Evolutionary conservation across 345 rosid species (phyloP), one percentile per base, ranked within the genome.

Genomic region (Moricandia arvensis): DNA sequence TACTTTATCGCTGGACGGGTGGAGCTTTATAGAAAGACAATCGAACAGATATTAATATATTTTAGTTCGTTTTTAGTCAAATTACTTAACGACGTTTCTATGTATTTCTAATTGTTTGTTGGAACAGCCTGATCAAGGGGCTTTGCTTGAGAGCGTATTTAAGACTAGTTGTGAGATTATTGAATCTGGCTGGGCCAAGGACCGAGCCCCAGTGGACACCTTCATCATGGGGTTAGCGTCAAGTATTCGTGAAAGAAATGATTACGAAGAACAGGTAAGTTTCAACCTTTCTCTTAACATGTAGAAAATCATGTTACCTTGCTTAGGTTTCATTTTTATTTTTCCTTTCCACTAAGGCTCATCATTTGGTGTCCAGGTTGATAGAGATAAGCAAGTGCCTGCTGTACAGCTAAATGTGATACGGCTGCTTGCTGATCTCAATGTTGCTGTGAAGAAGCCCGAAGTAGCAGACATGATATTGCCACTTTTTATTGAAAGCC

Each of bases 381-480:
- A 89, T 74, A 88, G 82, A 82, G 94, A 90, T 76, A 90, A 91
- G 71, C 94, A 86, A 76, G 89, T 86, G 76, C 91, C 93, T 69
- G 86, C 89, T 54, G 80, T 89, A 65, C 98, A 93, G 85, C 97
- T 96, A 66, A 96, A 91, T 82, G 76, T 91, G 60, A 96, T 96
- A 76, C 86, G 90, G 57, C 80, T 96, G 83, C 89, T 96, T 37
- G 97, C 99, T 85, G 98, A 96, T 86, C 70, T 96, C 75, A 93
- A 88, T 78, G 97, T 93, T 67, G 87, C 90, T 76, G 91, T 93
- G 78, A 83, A 86, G 84, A 96, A 91, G 87, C 82, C 97, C 67
- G 99, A 96, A 79, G 93, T 91, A 76, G 94, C 94, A 34, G 98
- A 96, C 87, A 91, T 93, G 98, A 89, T 96, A 74, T 82, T 96